Base-by-base conservation (phyloP, 129 eudicot species). In the Smallanthus sonchifolius region DNA sequence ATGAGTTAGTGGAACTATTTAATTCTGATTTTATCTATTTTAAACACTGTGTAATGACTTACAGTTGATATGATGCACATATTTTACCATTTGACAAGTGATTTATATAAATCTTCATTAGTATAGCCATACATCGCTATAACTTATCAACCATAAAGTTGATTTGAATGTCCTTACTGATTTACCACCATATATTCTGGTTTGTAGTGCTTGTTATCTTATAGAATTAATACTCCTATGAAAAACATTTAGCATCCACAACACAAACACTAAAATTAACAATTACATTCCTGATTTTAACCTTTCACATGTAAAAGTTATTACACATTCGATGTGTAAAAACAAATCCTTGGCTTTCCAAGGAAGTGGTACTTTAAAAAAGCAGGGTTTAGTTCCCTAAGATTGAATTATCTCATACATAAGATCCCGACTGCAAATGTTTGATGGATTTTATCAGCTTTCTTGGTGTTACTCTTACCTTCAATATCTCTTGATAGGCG, bases 111-210 rank as follows among this genome's bases (percentile, higher is more conserved):
- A 38, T n/a, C 13, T 38, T 54, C 49, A 65, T 38, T 65, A 7
- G 3, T 39, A 42, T 28, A 28, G 13, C 55, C 6, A 61, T 35
- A 7, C 36, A 14, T 36, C 69, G 14, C 69, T 37, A 70, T 49
- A 20, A 49, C 8, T 70, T 36, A 70, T 34, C 34, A 49, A 54
- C 36, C 34, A n/a, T 35, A 5, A 17, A 35, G 6, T 9, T 70
- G 63, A 70, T 49, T 70, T 70, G 34, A 44, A 10, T 16, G 64
- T 36, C 6, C 19, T 70, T 37, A 51, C 75, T 70, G 17, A 70
- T 70, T 19, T 70, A 19, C 65, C 48, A 38, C 65, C 19, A 36
- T 70, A 52, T 52, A 11, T 14, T 57, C 4, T 24, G 4, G 49
- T 63, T 62, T 74, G 38, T 7, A 45, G 15, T 62, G 4, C 43